phyloP scores from a whole-genome alignment of 1,139 yeast genomes.

The Magnusiomyces clavatus region DNA sequence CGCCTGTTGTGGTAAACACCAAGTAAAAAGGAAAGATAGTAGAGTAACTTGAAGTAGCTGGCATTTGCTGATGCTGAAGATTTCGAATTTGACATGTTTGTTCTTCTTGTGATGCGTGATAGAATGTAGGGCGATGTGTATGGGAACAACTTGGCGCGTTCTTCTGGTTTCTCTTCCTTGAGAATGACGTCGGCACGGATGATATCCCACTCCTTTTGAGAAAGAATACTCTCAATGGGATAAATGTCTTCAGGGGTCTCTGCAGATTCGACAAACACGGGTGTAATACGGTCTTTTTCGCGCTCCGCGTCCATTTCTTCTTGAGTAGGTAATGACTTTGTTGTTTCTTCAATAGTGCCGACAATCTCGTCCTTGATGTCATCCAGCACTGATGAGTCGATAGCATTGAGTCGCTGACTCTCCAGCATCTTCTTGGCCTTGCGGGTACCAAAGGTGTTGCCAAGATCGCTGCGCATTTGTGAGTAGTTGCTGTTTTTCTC shows the following conservation, averaged over 20 bases:
- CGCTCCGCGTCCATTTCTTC: constrained; percentile 48
- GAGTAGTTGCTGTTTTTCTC: constrained; percentile 32
- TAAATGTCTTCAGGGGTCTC: constrained; percentile 76
- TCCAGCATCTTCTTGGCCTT: constrained; percentile 88
- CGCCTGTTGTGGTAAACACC: constrained; percentile 67
- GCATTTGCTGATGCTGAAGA: constrained; percentile 29
- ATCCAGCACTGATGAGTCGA: constrained; percentile 74
- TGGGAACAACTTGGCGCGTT: constrained; percentile 55
- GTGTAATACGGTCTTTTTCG: constrained; percentile 72
- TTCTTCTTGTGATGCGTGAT: constrained; percentile 3
- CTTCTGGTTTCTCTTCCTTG: constrained; percentile 42
- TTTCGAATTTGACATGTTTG: constrained; percentile 17
- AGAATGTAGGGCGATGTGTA: constrained; percentile 29
- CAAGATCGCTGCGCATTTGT: constrained; percentile 70
- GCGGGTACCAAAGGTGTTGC: constrained; percentile 95
- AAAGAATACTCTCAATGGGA: constrained; percentile 63
- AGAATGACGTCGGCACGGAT: constrained; percentile 55
- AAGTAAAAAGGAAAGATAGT: constrained; percentile 69
- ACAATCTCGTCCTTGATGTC: constrained; percentile 74
- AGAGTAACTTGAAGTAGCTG: constrained; percentile 58
- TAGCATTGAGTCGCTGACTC: constrained; percentile 71
- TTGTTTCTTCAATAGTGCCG: constrained; percentile 65
- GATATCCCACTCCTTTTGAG: constrained; percentile 53
- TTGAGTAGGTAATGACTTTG: constrained; percentile 66
- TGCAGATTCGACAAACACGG: constrained; percentile 67